phyloP scores from a whole-genome alignment of 2,329 filamentous ascomycete genomes.

The Fusarium incarnatum region DNA sequence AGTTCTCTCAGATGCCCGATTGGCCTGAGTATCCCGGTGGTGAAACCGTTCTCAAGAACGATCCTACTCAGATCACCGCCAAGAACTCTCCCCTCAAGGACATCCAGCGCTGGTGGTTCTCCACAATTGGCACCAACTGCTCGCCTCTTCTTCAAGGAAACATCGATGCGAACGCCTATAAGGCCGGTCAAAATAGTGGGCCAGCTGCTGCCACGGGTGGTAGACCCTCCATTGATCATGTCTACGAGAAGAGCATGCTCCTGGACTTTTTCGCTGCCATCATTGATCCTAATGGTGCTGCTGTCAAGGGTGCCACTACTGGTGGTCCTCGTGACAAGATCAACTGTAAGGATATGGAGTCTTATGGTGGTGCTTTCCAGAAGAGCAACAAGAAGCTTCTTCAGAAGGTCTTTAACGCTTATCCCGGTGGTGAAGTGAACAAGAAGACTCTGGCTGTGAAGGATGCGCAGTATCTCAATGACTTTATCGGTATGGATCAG shows the following conservation, averaged over 20 bases:
- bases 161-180: background rate
- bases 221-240: constrained; percentile 9
- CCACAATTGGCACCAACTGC: background rate
- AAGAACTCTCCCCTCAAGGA: background rate
- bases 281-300: background rate
- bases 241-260: constrained; percentile 31
- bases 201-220: too few relatives aligned
- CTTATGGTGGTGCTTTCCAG: background rate
- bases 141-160: background rate
- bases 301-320: background rate
- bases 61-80: background rate
- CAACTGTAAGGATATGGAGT: constrained; percentile 17
- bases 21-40: background rate
- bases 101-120: background rate
- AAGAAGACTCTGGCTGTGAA: background rate
- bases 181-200: too few relatives aligned
- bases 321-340: background rate
- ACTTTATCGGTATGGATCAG: constrained; percentile 25
- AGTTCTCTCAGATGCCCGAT: fast-evolving
- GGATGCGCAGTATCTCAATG: background rate
- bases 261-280: background rate
- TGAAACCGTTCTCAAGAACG: background rate
- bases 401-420: constrained; percentile 3
- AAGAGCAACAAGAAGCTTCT: background rate
- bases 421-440: background rate